Evolutionary conservation across 2,329 filamentous ascomycete species (phyloP).

Genomic region (Diaporthe destruens): DNA sequence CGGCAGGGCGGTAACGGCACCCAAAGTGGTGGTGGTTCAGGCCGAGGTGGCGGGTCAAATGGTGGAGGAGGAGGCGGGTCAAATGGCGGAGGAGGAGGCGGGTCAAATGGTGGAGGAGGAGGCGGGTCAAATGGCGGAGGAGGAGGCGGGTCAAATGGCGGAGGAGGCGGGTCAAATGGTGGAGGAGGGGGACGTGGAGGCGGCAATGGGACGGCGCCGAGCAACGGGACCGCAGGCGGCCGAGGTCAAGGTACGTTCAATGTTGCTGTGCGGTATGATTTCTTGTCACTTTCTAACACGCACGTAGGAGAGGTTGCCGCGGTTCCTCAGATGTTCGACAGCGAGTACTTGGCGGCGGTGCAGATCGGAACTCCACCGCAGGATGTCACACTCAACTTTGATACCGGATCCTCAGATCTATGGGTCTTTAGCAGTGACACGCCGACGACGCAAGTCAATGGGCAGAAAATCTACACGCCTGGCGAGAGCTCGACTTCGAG

Average conservation of each 20-base stretch:
- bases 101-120: not conserved
- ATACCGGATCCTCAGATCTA: constrained; percentile 77
- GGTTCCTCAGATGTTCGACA: constrained; percentile 60
- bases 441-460: constrained; percentile 57
- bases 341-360: constrained; percentile 69
- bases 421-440: constrained; percentile 75
- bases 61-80: not conserved
- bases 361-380: constrained; percentile 66
- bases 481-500: constrained; percentile 56
- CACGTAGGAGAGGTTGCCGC: constrained; percentile 53
- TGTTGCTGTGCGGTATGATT: not conserved
- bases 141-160: not conserved
- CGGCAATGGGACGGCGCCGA: constrained; percentile 31
- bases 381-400: constrained; percentile 73
- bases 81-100: too few species aligned
- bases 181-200: not conserved
- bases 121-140: not conserved
- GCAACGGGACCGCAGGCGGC: constrained; percentile 26
- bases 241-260: constrained; percentile 41
- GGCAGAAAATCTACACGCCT: constrained; percentile 70
- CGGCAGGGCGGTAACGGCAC: constrained; percentile 15
- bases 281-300: constrained; percentile 42
- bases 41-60: not conserved
- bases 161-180: not conserved
- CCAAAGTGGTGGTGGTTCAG: not conserved